Conservation (phyloP, 257 asterid species). For the Leonotis leonurus region DNA sequence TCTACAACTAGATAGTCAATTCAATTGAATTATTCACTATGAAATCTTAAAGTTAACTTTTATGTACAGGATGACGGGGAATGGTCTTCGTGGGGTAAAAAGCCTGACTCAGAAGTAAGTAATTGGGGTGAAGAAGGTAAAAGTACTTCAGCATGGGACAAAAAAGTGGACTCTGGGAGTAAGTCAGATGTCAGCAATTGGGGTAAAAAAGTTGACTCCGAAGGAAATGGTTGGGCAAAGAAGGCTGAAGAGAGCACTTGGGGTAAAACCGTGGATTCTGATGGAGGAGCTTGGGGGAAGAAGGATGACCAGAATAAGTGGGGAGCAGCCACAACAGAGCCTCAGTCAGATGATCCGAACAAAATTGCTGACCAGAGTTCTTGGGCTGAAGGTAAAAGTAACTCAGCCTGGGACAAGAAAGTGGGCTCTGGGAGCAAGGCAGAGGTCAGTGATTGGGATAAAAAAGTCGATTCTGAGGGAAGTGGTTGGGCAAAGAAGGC, state of each 20-base stretch:
- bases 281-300: no score
- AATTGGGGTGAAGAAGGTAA: slow-evolving; percentile 11
- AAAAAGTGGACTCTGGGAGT: slow-evolving; percentile 19
- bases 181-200: slow-evolving; percentile 13
- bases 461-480: slow-evolving; percentile 27
- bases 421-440: no score
- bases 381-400: not conserved
- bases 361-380: no score
- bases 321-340: no score
- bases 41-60: not conserved
- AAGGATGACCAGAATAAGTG: not conserved
- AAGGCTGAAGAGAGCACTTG: slow-evolving; percentile 19
- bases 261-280: slow-evolving; percentile 12
- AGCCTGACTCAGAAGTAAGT: no score
- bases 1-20: not conserved
- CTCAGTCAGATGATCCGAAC: no score
- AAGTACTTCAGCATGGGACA: slow-evolving; percentile 27
- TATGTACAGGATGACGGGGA: slow-evolving; percentile 13
- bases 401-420: slow-evolving; percentile 29
- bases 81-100: slow-evolving; percentile 35
- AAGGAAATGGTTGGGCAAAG: slow-evolving; percentile 5
- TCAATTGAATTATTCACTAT: not conserved
- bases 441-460: no score
- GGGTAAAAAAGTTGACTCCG: slow-evolving; percentile 14
- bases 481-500: slow-evolving; percentile 2